phyloP scores from a whole-genome alignment of 495 filamentous ascomycete species.

The Parmelia sp. region DNA sequence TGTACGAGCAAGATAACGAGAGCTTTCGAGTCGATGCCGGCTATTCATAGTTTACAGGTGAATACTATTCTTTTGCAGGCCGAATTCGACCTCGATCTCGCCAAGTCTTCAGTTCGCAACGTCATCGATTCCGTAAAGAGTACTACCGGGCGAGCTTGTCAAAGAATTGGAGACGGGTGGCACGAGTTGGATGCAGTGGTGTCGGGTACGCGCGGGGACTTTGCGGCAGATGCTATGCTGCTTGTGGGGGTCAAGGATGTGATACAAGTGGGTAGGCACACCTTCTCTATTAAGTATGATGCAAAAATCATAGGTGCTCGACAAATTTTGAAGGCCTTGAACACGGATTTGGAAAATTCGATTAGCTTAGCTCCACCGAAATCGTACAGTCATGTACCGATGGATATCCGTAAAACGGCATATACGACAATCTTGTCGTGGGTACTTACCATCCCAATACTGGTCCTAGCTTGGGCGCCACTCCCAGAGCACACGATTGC shows the following conservation, averaged over 20 bases:
- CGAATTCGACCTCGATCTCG: constrained; percentile 51
- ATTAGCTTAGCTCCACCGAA: constrained; percentile 42
- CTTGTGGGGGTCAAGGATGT: constrained; percentile 7
- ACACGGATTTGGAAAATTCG: constrained; percentile 34
- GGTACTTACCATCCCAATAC: constrained; percentile 63
- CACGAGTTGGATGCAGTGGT: constrained; percentile 21
- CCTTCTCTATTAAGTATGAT: constrained; percentile 49
- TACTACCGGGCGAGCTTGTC: constrained; percentile 54
- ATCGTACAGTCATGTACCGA: neutral
- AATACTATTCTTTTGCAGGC: constrained; percentile 55
- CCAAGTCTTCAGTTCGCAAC: constrained; percentile 34
- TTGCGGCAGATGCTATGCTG: constrained; percentile 1
- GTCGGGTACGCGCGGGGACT: constrained; percentile 16
- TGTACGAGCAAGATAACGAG: constrained; percentile 4
- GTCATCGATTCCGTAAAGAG: constrained; percentile 46
- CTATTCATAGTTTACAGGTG: constrained; percentile 47
- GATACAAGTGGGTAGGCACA: constrained; percentile 33
- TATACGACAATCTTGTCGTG: constrained; percentile 54
- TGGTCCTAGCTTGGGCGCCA: constrained; percentile 65
- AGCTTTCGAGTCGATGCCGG: constrained; percentile 1
- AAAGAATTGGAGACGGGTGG: constrained; percentile 25
- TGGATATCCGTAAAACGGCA: constrained; percentile 42
- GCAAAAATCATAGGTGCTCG: constrained; percentile 50
- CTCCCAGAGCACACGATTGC: constrained; percentile 42
- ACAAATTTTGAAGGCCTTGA: constrained; percentile 38